Conservation (phyloP, 257 asterid species). For the Perilla frutescens region DNA sequence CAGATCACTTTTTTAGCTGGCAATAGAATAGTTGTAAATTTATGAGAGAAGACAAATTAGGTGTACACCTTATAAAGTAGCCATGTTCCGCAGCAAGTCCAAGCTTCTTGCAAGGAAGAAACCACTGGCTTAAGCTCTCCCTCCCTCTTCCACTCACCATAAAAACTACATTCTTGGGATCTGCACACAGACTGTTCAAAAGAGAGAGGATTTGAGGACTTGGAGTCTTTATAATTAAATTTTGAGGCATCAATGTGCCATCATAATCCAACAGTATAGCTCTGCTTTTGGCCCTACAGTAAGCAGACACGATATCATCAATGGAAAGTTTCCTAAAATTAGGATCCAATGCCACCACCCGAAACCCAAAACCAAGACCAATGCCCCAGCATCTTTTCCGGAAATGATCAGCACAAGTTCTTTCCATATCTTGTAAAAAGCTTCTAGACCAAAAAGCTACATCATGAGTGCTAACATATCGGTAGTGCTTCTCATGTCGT, state of each 20-base stretch:
- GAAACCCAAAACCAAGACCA: constrained; percentile 84
- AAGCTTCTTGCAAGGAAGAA: constrained; percentile 69
- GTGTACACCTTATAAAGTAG: constrained; percentile 67
- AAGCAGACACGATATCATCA: constrained; percentile 70
- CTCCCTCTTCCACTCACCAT: constrained; percentile 89
- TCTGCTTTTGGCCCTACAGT: constrained; percentile 61
- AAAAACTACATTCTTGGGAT: constrained; percentile 58
- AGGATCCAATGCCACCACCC: constrained; percentile 83
- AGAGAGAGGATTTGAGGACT: constrained; percentile 64
- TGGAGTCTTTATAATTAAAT: constrained; percentile 68
- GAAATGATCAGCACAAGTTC: constrained; percentile 81
- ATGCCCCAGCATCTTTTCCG: constrained; percentile 79
- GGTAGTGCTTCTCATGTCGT: constrained; percentile 84
- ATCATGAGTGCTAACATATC: constrained; percentile 74
- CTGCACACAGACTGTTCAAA: constrained; percentile 67
- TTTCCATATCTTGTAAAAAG: constrained; percentile 83
- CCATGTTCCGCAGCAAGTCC: constrained; percentile 96
- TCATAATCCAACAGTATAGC: constrained; percentile 87
- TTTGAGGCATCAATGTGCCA: constrained; percentile 85
- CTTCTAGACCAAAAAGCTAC: constrained; percentile 83
- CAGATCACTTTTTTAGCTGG: background rate
- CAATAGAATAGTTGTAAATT: background rate
- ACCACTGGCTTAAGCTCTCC: constrained; percentile 73
- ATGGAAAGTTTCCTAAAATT: constrained; percentile 71
- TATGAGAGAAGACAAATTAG: constrained; percentile 12